Base-by-base conservation (phyloP, 306 rosid genomes). In the Mucuna pruriens region DNA sequence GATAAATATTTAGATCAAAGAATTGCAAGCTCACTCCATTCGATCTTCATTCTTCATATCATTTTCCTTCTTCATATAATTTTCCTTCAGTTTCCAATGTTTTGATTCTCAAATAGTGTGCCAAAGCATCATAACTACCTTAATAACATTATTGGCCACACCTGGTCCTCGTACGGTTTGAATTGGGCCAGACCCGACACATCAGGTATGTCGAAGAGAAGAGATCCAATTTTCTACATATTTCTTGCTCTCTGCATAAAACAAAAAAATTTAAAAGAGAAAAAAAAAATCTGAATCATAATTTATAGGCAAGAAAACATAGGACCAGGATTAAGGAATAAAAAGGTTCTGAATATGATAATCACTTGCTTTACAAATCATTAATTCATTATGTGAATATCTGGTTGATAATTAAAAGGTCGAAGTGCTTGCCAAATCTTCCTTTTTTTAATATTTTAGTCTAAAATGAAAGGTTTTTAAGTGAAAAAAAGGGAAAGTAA, bases 161-260 rank as follows among this genome's bases (percentile, higher is more conserved):
- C 38, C 29, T 51, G 17, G 45, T 88, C 82, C 55, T 49, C 55
- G 2, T 49, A 49, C 9, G 19, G 15, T 13, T 46, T 15, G 19
- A 46, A 42, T 9, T 40, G 12, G 17, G 51, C 17, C n/a, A 45
- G 17, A 7, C 13, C 48, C 13, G 55, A 49, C 5, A 49, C 55
- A 49, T 89, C 89, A 93, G 80, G 86, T 64, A 79, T 79, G 90
- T 39, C 82, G 81, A 19, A 91, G 91, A 60, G 97, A 84, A 76
- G 92, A 84, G 49, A 91, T 90, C 93, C 92, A 91, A 46, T 80
- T 86, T 81, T 93, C 91, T 82, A 90, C 82, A 65, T 81, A 73
- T 55, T 85, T 89, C 85, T 70, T 86, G 88, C 88, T 86, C 52
- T 86, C 97, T 94, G 93, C 88, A 90, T 39, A 84, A 26, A 16